Evolutionary conservation across 2,329 filamentous ascomycete species (phyloP).

Genomic region (Colletotrichum coccodes): DNA sequence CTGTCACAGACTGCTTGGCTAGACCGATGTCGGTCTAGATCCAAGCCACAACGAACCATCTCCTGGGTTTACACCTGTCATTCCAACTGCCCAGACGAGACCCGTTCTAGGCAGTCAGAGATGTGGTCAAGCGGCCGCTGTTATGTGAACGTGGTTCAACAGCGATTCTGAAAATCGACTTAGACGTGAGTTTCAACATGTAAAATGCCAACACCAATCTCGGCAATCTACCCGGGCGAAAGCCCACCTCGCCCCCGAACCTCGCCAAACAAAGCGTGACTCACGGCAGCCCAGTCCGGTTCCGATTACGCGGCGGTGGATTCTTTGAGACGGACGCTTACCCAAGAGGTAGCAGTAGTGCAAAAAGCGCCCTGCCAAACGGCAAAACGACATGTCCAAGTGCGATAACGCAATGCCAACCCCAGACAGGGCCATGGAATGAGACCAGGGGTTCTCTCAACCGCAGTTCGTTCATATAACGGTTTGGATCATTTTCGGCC

Average conservation of each 20-base stretch:
- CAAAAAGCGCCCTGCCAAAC: slow-evolving; percentile 7
- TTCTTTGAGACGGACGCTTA: slow-evolving; percentile 16
- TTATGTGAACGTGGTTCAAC: background rate
- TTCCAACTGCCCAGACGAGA: background rate
- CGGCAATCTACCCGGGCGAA: slow-evolving; percentile 31
- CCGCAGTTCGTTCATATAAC: slow-evolving; percentile 10
- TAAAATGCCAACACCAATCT: slow-evolving; percentile 21
- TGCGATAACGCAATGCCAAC: slow-evolving; percentile 29
- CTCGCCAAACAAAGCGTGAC: slow-evolving; percentile 24
- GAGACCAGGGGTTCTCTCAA: background rate
- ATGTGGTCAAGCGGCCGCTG: background rate
- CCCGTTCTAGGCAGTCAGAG: background rate
- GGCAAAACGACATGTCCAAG: slow-evolving; percentile 24
- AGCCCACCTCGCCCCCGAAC: slow-evolving; percentile 25
- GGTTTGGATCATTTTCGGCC: background rate
- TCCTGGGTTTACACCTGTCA: background rate
- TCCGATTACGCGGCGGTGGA: slow-evolving; percentile 28
- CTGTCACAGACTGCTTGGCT: slow-evolving; percentile 7
- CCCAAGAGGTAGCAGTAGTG: slow-evolving; percentile 23
- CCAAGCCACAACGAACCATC: background rate
- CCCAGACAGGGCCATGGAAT: slow-evolving; percentile 8
- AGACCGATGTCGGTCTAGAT: slow-evolving; percentile 19
- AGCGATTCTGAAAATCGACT: background rate
- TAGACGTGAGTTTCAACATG: background rate
- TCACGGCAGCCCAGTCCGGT: slow-evolving; percentile 24